phyloP scores from a whole-genome alignment of 352 stramenopile species.

The Phytophthora constricta region DNA sequence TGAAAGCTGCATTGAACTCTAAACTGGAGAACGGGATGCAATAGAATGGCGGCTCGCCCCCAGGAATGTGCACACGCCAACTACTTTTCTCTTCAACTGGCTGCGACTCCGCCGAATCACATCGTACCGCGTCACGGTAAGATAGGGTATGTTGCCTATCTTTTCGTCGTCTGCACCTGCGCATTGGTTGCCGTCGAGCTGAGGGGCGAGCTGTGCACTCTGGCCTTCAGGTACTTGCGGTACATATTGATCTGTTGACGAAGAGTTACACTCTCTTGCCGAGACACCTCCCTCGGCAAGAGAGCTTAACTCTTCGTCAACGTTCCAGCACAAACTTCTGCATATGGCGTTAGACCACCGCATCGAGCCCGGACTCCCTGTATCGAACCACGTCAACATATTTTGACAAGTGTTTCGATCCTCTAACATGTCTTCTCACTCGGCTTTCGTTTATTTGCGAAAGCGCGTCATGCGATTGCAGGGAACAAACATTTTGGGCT shows the following conservation, averaged over 20 bases:
- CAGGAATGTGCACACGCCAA: conserved; percentile 13
- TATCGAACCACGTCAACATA: conserved; percentile 17
- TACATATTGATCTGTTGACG: background rate
- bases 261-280: background rate
- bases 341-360: background rate
- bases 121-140: background rate
- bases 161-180: background rate
- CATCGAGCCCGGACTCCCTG: background rate
- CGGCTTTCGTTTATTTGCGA: conserved; percentile 29
- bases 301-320: too few species aligned
- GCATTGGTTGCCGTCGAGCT: background rate
- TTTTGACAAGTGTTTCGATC: conserved; percentile 30
- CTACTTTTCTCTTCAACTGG: conserved; percentile 1
- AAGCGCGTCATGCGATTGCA: conserved; percentile 39
- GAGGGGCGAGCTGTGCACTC: background rate
- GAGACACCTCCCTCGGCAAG: background rate
- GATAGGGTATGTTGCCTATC: background rate
- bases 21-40: conserved; percentile 16
- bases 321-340: conserved; percentile 13
- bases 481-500: conserved; percentile 36
- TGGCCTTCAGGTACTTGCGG: background rate
- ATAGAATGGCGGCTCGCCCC: conserved; percentile 27
- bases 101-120: background rate
- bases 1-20: conserved; percentile 20
- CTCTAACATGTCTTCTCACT: conserved; percentile 22